Base-by-base conservation (phyloP, 306 rosid genomes). In the Sechiopsis laciniata region DNA sequence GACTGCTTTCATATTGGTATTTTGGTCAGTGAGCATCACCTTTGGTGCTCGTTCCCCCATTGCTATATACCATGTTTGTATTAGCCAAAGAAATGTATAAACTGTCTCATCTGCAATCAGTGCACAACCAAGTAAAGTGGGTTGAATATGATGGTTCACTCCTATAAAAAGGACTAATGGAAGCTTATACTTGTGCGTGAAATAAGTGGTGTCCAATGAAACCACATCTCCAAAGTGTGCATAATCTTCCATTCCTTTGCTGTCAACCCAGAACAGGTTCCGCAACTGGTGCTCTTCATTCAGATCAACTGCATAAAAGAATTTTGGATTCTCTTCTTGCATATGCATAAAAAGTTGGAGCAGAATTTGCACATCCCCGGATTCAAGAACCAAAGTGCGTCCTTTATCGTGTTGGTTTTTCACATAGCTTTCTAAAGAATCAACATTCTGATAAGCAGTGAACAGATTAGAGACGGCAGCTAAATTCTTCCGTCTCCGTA, bases 141-240 rank as follows among this genome's bases (percentile, higher is more conserved):
- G 73, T 51, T 75, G 78, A 52, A 75, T 75, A 35, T 75, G 78
- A 59, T 75, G 78, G 62, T 75, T 75, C 78, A 75, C 62, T 48
- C 78, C 78, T 48, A 75, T 62, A 63, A 75, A 75, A 75, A 75
- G 72, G n/a, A 75, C 78, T 54, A 75, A 62, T 51, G 78, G 72
- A 35, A 75, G 71, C 56, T 75, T 74, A 61, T 61, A 62, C 71
- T 74, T 75, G 71, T 75, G 62, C 26, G 78, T 75, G 51, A 75
- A 62, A 53, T 75, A 63, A 10, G 71, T 75, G 19, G 78, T 62
- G 60, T 75, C 78, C 10, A 75, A 29, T 22, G 78, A 62, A 62
- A 75, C 78, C 57, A 62, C 72, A 12, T 62, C 78, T 48, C 78
- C 72, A 51, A 62, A 75, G 52, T 63, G 68, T 15, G 60, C 50